These are phyloP conservation scores for Nothophaeocryptopus gaeumannii DNA, from an alignment of 2,329 filamentous ascomycete genomes.

Conservation along the genomic window DNA sequence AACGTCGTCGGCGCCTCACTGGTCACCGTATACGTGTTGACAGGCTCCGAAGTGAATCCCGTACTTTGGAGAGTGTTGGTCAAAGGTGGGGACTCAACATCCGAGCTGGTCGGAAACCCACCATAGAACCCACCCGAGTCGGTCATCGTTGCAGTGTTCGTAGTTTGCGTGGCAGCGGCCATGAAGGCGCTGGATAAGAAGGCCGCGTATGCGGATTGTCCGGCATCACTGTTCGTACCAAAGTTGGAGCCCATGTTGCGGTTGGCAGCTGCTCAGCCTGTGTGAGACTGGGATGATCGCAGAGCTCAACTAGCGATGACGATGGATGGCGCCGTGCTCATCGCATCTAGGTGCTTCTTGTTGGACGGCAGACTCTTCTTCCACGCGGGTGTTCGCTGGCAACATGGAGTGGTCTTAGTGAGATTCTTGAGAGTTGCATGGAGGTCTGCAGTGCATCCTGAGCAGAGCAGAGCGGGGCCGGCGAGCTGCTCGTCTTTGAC, in stretches of 20 bases:
- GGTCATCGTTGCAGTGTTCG: neutral
- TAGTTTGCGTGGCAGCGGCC: neutral
- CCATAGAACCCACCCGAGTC: too few species aligned
- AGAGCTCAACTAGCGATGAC: too few species aligned
- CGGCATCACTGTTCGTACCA: neutral
- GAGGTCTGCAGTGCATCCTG: too few species aligned
- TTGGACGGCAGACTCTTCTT: too few species aligned
- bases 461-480: too few species aligned
- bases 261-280: neutral
- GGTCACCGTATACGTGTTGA: conserved; percentile 1
- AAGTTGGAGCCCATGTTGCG: conserved; percentile 2
- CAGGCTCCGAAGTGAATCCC: neutral
- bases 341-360: too few species aligned
- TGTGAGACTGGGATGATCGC: too few species aligned
- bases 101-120: neutral
- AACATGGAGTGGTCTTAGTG: too few species aligned
- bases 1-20: conserved; percentile 5
- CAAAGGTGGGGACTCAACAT: neutral
- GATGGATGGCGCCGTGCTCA: too few species aligned
- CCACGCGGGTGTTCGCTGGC: too few species aligned
- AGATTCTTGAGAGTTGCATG: too few species aligned
- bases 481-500: too few species aligned
- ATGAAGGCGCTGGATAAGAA: conserved; percentile 1
- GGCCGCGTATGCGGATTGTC: conserved; percentile 1
- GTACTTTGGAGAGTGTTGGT: neutral